Evolutionary conservation across 306 rosid species (phyloP), one percentile per base, ranked within the genome.

Genomic region (Vigna mungo): DNA sequence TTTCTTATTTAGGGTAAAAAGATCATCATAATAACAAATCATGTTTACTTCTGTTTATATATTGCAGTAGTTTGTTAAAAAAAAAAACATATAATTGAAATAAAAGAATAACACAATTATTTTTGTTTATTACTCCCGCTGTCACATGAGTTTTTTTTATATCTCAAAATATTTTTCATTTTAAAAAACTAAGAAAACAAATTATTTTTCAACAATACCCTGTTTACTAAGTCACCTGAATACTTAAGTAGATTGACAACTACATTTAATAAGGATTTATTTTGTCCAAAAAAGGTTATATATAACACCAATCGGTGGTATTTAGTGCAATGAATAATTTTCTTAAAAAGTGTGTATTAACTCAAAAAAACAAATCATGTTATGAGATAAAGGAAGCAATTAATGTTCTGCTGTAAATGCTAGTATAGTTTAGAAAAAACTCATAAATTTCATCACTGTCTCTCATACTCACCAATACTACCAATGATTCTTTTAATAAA

Each of bases 1-100:
- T 17, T 39, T 44, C 20, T 12, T 48, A 49, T 15, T 74, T 46
- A 27, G 21, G 49, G 3, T 49, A 52, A 64, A 64, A 76, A 10
- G 44, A 41, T 68, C 65, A 53, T 68, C 65, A 52, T 17, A 77
- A 66, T 55, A 65, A 39, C 25, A 60, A 60, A 34, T n/a, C 20
- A 61, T 32, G 11, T 20, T 21, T 15, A 37, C 21, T 49, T 36
- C 51, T 27, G 32, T 64, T 13, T 65, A 39, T 37, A 64, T 65
- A 53, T 54, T 53, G 65, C 51, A 54, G 63, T 53, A 52, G 18
- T 47, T 71, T 53, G 18, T 71, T 53, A 37, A 53, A 71, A 71
- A 37, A 53, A 71, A 71, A 37, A 36, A 18, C 12, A 18, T 20
- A 53, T 7, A 52, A 34, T 71, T 51, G 9, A 68, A 68, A 48